These are phyloP conservation scores for Russula griseocarnosa DNA, from an alignment of 768 basidiomycete species.

Conservation along the genomic window DNA sequence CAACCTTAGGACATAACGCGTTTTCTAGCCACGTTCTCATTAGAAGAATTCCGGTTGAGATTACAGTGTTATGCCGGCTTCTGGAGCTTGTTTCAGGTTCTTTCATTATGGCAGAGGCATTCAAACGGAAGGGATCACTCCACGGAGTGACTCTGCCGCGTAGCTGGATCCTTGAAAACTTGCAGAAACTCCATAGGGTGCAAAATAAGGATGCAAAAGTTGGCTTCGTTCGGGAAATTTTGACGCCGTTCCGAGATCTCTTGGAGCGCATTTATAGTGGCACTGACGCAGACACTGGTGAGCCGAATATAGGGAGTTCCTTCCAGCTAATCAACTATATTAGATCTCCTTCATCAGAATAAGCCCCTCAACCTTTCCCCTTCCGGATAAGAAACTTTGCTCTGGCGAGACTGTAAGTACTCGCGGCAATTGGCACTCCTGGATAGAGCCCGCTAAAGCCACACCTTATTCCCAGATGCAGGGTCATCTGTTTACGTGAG, in stretches of 20 bases:
- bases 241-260: conserved; percentile 14
- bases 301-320: background rate
- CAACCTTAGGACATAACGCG: background rate
- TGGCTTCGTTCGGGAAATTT: background rate
- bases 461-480: conserved; percentile 4
- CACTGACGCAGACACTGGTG: conserved; percentile 1
- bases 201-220: conserved; percentile 5
- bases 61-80: conserved; percentile 17
- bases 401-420: conserved; percentile 21
- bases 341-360: conserved; percentile 14
- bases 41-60: conserved; percentile 12
- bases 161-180: conserved; percentile 27
- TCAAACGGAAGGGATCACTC: background rate
- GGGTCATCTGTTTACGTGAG: conserved; percentile 18
- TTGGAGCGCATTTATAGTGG: conserved; percentile 25
- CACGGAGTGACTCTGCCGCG: conserved; percentile 23
- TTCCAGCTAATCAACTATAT: background rate
- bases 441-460: background rate
- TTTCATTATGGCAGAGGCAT: conserved; percentile 14
- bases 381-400: conserved; percentile 1
- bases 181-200: conserved; percentile 11
- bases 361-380: background rate
- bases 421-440: background rate
- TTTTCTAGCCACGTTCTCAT: conserved; percentile 14
- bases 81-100: conserved; percentile 18